Evolutionary conservation across 148 eudicot species (phyloP).

Genomic region (Selenicereus undatus): DNA sequence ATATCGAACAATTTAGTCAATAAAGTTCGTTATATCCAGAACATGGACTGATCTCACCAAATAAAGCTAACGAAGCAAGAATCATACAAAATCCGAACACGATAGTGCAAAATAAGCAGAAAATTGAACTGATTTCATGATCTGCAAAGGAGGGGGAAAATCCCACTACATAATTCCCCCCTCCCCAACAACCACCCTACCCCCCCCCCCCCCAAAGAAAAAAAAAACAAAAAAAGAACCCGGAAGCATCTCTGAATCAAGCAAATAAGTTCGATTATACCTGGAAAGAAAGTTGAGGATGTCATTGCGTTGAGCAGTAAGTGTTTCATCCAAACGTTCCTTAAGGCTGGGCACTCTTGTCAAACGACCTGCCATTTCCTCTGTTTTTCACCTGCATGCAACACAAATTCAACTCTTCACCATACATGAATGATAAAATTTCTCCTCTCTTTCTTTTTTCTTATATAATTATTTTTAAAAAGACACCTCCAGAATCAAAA

Average conservation of each 20-base stretch:
- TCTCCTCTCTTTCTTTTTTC: neutral
- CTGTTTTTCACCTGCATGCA: slow-evolving; percentile 27
- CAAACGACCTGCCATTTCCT: slow-evolving; percentile 53
- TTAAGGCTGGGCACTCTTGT: slow-evolving; percentile 71
- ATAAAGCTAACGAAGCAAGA: neutral
- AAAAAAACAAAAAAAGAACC: neutral
- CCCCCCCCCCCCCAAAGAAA: no score
- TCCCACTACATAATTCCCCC: neutral
- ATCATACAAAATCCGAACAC: neutral
- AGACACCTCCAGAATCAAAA: neutral
- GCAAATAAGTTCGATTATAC: slow-evolving; percentile 21
- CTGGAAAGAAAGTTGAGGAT: slow-evolving; percentile 57
- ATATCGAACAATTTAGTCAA: neutral
- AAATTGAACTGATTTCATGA: neutral
- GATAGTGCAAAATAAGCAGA: neutral
- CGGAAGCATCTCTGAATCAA: neutral
- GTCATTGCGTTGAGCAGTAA: slow-evolving; percentile 63
- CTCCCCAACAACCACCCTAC: neutral
- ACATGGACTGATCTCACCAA: neutral
- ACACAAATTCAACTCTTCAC: slow-evolving; percentile 10
- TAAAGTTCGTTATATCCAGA: neutral
- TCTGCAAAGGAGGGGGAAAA: neutral
- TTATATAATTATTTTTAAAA: no score
- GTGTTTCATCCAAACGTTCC: slow-evolving; percentile 69
- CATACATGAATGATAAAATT: neutral